Conservation (phyloP, 1,139 yeast genomes). For the Candida dubliniensis region DNA sequence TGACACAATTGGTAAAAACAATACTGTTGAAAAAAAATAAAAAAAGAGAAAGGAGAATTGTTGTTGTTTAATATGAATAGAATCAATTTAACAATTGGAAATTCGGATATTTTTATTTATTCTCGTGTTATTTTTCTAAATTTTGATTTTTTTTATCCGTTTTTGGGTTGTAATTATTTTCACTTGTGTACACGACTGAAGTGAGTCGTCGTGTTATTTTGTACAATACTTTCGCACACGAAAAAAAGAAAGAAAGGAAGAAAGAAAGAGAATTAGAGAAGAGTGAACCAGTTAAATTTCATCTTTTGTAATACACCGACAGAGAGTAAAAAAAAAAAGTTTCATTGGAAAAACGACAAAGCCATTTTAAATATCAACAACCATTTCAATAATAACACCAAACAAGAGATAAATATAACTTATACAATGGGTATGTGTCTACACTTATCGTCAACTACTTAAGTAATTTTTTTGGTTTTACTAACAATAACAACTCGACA, state of each 20-base stretch:
- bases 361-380: background rate
- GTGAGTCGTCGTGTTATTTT: background rate
- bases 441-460: background rate
- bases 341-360: background rate
- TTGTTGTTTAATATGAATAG: no score
- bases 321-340: constrained; percentile 1
- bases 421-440: constrained; percentile 21
- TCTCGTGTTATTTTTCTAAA: background rate
- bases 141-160: background rate
- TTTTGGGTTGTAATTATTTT: background rate
- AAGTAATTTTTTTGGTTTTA: no score
- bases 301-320: constrained; percentile 11
- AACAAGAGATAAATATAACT: background rate
- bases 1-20: no score
- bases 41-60: no score
- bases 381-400: no score
- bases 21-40: no score
- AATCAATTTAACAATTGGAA: no score
- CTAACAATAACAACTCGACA: constrained; percentile 18
- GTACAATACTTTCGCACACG: no score
- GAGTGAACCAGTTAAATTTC: constrained; percentile 19
- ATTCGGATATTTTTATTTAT: background rate
- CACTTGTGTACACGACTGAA: no score
- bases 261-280: background rate
- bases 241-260: background rate